Percentiles rank a stretch among this genome's conserved stretches.
These are phyloP conservation scores for Neostapfia colusana DNA, from an alignment of 176 grass and related monocot species.

Conservation along the genomic window DNA sequence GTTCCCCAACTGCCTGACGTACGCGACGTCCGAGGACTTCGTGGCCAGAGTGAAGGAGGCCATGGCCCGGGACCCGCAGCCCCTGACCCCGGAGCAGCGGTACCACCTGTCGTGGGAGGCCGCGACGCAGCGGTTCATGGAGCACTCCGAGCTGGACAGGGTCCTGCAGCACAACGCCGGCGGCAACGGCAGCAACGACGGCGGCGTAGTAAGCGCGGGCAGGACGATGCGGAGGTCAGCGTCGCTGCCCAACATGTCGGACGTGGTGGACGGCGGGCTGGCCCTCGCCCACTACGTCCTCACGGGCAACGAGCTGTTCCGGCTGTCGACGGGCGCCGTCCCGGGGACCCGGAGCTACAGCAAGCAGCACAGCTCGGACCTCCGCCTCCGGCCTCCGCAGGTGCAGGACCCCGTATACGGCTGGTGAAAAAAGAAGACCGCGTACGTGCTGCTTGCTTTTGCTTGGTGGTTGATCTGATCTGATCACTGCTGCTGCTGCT, in stretches of 20 bases:
- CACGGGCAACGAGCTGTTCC: conserved; percentile 75
- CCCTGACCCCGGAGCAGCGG: conserved; percentile 68
- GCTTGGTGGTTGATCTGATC: too few species aligned
- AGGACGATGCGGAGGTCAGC: conserved; percentile 55
- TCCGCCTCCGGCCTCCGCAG: conserved; percentile 69
- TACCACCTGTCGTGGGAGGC: conserved; percentile 93
- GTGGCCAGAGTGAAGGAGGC: conserved; percentile 74
- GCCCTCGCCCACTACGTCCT: conserved; percentile 85
- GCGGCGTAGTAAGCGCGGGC: background rate
- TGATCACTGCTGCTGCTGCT: too few species aligned
- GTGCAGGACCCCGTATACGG: conserved; percentile 89
- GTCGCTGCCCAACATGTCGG: conserved; percentile 62
- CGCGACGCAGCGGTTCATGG: conserved; percentile 83
- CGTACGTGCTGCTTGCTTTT: background rate
- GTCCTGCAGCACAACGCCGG: conserved; percentile 48
- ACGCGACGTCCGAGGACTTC: conserved; percentile 79
- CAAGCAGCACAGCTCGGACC: conserved; percentile 73
- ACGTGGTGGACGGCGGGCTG: conserved; percentile 72
- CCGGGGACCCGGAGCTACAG: conserved; percentile 63
- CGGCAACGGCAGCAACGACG: background rate
- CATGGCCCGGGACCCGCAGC: conserved; percentile 72
- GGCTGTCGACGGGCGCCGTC: conserved; percentile 77
- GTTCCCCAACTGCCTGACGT: conserved; percentile 79
- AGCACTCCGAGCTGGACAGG: conserved; percentile 79
- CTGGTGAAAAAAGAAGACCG: conserved; percentile 59